Evolutionary conservation across 345 rosid genomes (phyloP).

Genomic region (Salix suchowensis): DNA sequence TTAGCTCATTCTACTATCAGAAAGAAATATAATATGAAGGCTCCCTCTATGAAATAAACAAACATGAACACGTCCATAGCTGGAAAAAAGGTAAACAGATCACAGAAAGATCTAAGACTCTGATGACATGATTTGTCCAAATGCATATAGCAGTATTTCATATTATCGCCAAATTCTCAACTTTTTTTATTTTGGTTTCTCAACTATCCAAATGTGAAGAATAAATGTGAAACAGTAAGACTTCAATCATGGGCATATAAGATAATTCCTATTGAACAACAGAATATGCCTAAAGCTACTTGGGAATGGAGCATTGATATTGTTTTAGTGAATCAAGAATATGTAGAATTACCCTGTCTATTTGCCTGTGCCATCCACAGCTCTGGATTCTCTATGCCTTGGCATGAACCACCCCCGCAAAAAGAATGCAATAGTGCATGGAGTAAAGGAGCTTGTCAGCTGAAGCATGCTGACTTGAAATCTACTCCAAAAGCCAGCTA

Average conservation of each 20-base stretch:
- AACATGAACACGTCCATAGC: too few species aligned
- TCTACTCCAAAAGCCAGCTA: constrained; percentile 16
- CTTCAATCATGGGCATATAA: background rate
- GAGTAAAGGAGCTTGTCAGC: background rate
- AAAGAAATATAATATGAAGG: too few species aligned
- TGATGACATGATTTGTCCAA: too few species aligned
- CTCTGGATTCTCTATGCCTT: background rate
- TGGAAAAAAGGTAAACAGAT: too few species aligned
- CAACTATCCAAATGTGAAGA: background rate
- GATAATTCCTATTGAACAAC: background rate
- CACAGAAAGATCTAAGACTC: too few species aligned
- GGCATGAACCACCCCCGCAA: background rate
- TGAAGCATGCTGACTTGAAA: background rate
- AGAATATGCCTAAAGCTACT: background rate
- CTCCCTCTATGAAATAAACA: too few species aligned
- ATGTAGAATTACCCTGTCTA: background rate
- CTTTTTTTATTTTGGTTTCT: background rate
- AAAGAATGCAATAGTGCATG: background rate
- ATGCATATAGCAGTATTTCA: too few species aligned
- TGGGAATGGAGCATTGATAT: background rate
- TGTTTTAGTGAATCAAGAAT: background rate
- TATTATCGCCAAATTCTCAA: background rate
- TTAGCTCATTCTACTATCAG: too few species aligned
- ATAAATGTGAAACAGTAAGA: background rate
- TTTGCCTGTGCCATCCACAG: background rate